These are phyloP conservation scores for Phyllosticta capitalensis DNA, from an alignment of 2,329 filamentous ascomycete genomes.

Conservation along the genomic window DNA sequence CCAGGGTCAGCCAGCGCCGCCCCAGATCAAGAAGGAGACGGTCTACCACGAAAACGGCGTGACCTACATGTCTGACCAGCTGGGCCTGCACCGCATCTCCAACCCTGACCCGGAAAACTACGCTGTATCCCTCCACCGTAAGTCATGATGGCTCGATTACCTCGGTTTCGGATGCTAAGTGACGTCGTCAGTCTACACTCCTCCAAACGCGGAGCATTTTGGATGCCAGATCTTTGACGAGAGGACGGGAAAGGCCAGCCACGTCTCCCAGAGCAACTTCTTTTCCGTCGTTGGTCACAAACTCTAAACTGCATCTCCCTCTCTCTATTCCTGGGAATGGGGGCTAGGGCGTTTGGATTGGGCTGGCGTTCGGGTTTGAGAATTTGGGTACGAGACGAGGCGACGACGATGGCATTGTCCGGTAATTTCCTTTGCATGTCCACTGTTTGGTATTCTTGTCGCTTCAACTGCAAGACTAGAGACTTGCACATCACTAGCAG, in stretches of 20 bases:
- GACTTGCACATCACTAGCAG: background rate
- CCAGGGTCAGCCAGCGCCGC: conserved; percentile 42
- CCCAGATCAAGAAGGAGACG: conserved; percentile 57
- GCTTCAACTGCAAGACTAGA: background rate
- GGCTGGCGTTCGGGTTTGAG: background rate
- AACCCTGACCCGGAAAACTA: conserved; percentile 63
- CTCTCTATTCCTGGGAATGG: background rate
- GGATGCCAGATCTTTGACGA: conserved; percentile 78
- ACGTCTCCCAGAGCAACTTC: conserved; percentile 61
- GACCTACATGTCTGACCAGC: conserved; percentile 82
- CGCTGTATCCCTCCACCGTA: conserved; percentile 74
- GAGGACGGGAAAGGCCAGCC: conserved; percentile 62
- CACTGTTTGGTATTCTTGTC: background rate
- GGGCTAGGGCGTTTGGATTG: background rate
- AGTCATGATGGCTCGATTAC: conserved; percentile 19
- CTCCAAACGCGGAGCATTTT: conserved; percentile 74
- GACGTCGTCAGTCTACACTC: conserved; percentile 58
- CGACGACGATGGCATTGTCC: background rate
- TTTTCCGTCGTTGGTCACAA: conserved; percentile 49
- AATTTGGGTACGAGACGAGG: background rate
- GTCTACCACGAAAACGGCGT: conserved; percentile 63
- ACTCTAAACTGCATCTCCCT: conserved; percentile 12
- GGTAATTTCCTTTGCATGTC: background rate
- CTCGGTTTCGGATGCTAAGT: conserved; percentile 4
- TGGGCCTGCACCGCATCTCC: conserved; percentile 74